Conservation (phyloP, 2,329 filamentous ascomycete species). For the Diaporthe velutina region DNA sequence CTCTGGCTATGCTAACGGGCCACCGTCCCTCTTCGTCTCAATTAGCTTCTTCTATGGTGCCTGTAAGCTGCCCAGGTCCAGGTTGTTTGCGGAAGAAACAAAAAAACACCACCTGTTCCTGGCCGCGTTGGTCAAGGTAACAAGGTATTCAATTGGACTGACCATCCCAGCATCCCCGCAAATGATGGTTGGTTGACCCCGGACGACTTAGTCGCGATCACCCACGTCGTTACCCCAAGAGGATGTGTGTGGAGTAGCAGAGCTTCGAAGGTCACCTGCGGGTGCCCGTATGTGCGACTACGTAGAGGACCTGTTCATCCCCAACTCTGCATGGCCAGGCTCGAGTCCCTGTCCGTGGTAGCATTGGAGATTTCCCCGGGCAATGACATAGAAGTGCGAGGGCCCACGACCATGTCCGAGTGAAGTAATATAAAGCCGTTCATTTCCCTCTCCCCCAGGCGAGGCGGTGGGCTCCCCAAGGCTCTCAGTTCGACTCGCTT, state of each 20-base stretch:
- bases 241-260: slow-evolving; percentile 20
- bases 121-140: slow-evolving; percentile 18
- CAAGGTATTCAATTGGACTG: slow-evolving; percentile 23
- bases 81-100: slow-evolving; percentile 14
- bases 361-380: slow-evolving; percentile 25
- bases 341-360: slow-evolving; percentile 28
- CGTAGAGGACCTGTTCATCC: slow-evolving; percentile 8
- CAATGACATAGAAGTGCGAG: slow-evolving; percentile 25
- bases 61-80: slow-evolving; percentile 22
- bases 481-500: slow-evolving; percentile 6
- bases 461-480: not conserved
- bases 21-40: slow-evolving; percentile 14
- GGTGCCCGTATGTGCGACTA: slow-evolving; percentile 10
- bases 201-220: slow-evolving; percentile 18
- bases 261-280: slow-evolving; percentile 23
- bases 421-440: slow-evolving; percentile 4
- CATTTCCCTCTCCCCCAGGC: not conserved
- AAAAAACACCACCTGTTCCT: slow-evolving; percentile 27
- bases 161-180: slow-evolving; percentile 24
- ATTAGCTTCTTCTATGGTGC: not conserved
- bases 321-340: slow-evolving; percentile 16
- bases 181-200: slow-evolving; percentile 18
- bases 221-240: slow-evolving; percentile 13
- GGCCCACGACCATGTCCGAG: not conserved
- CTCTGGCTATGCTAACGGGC: not conserved